Percentiles rank a stretch among this genome's conserved stretches.
phyloP scores from a whole-genome alignment of 371 early-diverging fungal species.

The Apophysomyces ossiformis region DNA sequence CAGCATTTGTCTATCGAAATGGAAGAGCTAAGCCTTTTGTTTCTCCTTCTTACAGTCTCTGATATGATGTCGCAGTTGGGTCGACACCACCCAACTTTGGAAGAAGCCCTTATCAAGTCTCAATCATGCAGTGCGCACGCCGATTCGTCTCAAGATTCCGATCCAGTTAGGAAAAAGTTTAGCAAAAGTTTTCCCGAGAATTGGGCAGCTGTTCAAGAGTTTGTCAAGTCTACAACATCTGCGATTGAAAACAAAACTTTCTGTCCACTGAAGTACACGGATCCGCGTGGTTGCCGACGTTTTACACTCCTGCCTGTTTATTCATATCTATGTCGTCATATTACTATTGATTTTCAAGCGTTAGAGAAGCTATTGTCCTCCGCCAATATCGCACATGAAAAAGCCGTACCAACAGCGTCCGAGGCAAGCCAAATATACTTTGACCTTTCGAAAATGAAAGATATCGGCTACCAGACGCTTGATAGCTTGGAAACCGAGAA shows the following conservation, averaged over 20 bases:
- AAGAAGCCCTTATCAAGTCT: too few species aligned
- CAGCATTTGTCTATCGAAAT: too few species aligned
- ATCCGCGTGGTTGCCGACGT: constrained; percentile 5
- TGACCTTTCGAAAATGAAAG: constrained; percentile 1
- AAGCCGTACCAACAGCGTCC: background rate
- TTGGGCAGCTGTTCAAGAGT: background rate
- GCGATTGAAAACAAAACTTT: background rate
- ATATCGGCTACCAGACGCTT: background rate
- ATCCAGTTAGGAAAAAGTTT: too few species aligned
- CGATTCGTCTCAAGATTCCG: too few species aligned
- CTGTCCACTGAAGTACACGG: constrained; percentile 3
- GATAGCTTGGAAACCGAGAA: constrained; percentile 10
- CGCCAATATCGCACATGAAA: background rate
- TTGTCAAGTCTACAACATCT: background rate
- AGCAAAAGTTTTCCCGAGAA: background rate
- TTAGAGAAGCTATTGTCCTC: background rate
- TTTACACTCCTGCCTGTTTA: constrained; percentile 13
- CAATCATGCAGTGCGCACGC: too few species aligned
- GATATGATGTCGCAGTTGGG: too few species aligned
- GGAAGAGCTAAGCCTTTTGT: too few species aligned
- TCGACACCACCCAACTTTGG: too few species aligned
- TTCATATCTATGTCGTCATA: background rate
- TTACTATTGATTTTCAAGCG: constrained; percentile 1
- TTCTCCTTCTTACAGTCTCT: too few species aligned
- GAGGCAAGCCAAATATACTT: background rate